These are phyloP conservation scores for Protea cynaroides DNA, from an alignment of 164 flowering plant species.

Conservation along the genomic window DNA sequence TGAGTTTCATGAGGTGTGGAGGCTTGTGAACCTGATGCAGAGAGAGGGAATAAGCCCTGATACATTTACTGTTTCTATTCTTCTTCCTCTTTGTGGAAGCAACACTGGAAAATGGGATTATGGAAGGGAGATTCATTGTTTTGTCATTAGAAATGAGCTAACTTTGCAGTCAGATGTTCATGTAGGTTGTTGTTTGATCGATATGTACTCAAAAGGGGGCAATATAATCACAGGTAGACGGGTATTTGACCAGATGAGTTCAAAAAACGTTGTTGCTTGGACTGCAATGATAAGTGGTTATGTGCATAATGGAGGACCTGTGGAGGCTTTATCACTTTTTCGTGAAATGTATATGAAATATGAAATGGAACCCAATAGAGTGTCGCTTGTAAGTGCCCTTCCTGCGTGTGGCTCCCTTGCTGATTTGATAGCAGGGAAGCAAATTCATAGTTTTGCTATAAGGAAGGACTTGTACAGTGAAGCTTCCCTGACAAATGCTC, in stretches of 20 bases:
- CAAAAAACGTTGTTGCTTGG: conserved; percentile 55
- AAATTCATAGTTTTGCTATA: conserved; percentile 60
- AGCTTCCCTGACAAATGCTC: conserved; percentile 45
- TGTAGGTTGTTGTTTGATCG: conserved; percentile 55
- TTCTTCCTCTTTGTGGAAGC: conserved; percentile 40
- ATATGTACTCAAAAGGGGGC: conserved; percentile 50
- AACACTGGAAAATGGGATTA: conserved; percentile 19
- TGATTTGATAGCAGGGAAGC: conserved; percentile 42
- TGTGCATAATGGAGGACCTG: conserved; percentile 33
- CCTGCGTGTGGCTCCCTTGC: conserved; percentile 46
- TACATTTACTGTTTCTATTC: conserved; percentile 47
- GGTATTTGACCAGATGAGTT: conserved; percentile 45
- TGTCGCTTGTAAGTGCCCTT: conserved; percentile 49
- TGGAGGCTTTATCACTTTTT: conserved; percentile 49
- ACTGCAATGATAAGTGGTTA: conserved; percentile 66
- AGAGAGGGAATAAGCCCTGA: conserved; percentile 44
- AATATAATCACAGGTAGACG: conserved; percentile 26
- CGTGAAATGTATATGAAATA: conserved; percentile 42
- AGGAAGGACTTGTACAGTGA: conserved; percentile 33
- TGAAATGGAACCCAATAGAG: conserved; percentile 42
- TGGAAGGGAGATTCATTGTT: conserved; percentile 66
- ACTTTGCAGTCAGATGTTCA: conserved; percentile 36
- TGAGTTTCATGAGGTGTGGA: conserved; percentile 20
- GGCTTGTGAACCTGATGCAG: conserved; percentile 40
- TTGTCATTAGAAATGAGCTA: conserved; percentile 33